These are phyloP conservation scores for Phytophthora rubi DNA, from an alignment of 352 stramenopile genomes.

Conservation along the genomic window DNA sequence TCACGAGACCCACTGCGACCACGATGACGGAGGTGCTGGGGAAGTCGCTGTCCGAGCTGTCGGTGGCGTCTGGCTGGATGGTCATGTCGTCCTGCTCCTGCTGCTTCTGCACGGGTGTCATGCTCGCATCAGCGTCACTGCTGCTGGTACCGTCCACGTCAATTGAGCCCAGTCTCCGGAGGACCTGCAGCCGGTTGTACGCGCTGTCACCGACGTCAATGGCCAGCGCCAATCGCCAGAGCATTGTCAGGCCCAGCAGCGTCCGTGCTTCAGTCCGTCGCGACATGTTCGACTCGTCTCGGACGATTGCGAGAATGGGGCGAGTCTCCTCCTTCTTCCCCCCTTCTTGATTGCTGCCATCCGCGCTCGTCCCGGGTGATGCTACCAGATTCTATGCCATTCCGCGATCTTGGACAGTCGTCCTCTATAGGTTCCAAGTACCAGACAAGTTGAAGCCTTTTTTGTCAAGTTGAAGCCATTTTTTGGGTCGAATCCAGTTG, in stretches of 20 bases:
- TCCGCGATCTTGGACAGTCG: slow-evolving; percentile 12
- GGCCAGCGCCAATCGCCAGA: slow-evolving; percentile 4
- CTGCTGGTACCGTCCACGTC: not conserved
- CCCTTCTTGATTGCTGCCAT: no score
- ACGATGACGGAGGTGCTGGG: slow-evolving; percentile 27
- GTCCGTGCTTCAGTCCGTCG: not conserved
- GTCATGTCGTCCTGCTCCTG: slow-evolving; percentile 20
- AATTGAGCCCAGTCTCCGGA: slow-evolving; percentile 7
- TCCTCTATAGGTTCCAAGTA: slow-evolving; percentile 3
- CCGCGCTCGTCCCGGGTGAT: no score
- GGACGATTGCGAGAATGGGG: not conserved
- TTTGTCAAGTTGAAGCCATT: not conserved
- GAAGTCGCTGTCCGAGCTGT: slow-evolving; percentile 13
- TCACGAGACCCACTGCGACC: slow-evolving; percentile 23
- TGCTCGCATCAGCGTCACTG: not conserved
- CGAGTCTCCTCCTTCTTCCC: not conserved
- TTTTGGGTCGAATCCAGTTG: no score
- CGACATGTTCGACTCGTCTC: not conserved
- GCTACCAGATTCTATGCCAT: slow-evolving; percentile 21
- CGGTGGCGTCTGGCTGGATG: not conserved
- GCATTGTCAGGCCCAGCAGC: slow-evolving; percentile 13
- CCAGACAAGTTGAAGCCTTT: not conserved
- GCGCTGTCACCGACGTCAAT: not conserved
- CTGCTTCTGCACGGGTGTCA: slow-evolving; percentile 20
- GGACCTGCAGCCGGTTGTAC: not conserved